Percentiles rank a stretch among this genome's conserved stretches.
Conservation (phyloP, 2,329 filamentous ascomycete species). For the Talaromyces sp. region DNA sequence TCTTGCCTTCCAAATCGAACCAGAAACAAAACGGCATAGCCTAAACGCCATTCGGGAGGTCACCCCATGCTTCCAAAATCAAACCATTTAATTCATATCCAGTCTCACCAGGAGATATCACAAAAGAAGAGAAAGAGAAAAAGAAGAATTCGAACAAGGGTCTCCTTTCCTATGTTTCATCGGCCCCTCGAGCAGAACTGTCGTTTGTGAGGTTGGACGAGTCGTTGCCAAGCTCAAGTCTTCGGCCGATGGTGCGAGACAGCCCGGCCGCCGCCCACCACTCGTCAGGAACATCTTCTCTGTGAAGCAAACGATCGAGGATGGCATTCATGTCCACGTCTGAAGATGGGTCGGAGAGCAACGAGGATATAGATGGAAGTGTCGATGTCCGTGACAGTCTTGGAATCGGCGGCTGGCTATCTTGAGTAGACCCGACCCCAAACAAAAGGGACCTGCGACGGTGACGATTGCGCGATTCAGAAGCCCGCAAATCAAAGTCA, state of each 20-base stretch:
- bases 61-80: background rate
- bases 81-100: background rate
- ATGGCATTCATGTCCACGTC: constrained; percentile 63
- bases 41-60: background rate
- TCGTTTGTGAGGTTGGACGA: constrained; percentile 11
- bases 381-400: constrained; percentile 2
- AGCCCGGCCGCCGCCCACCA: constrained; percentile 74
- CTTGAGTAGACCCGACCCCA: constrained; percentile 27
- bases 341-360: constrained; percentile 22
- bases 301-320: constrained; percentile 62
- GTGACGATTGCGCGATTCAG: constrained; percentile 10
- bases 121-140: background rate
- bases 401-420: constrained; percentile 26
- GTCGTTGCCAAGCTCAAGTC: constrained; percentile 23
- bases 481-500: constrained; percentile 7
- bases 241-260: constrained; percentile 48
- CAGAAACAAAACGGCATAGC: background rate
- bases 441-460: constrained; percentile 8
- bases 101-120: constrained; percentile 12
- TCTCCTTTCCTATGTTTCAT: constrained; percentile 2
- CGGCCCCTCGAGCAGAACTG: background rate
- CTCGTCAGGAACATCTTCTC: constrained; percentile 74
- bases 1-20: background rate
- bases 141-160: background rate
- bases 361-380: constrained; percentile 28